Conservation (phyloP, 306 rosid species). For the Sicyos edulis region DNA sequence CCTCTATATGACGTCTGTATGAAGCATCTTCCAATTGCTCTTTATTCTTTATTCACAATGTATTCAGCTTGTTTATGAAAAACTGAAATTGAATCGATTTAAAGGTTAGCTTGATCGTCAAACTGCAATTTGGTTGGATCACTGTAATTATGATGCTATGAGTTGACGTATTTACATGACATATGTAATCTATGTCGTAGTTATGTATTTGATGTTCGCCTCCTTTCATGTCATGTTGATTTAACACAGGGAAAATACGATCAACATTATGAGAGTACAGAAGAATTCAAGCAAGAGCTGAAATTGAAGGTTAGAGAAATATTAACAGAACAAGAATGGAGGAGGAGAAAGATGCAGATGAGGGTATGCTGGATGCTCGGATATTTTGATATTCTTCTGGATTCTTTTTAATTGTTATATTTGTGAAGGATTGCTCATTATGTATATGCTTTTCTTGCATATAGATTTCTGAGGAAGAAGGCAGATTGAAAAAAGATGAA, state of each 20-base stretch:
- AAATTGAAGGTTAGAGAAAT: conserved; percentile 86
- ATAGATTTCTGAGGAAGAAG: conserved; percentile 98
- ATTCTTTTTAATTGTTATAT: background rate
- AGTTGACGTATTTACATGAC: background rate
- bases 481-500: conserved; percentile 90
- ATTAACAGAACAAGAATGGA: conserved; percentile 96
- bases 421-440: background rate
- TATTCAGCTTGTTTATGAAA: background rate
- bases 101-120: background rate
- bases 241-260: conserved; percentile 81
- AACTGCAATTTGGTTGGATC: background rate
- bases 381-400: conserved; percentile 7
- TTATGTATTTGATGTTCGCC: conserved; percentile 17
- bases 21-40: conserved; percentile 2
- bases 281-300: conserved; percentile 81
- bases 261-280: conserved; percentile 67
- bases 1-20: background rate
- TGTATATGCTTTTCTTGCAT: conserved; percentile 24
- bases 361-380: conserved; percentile 49
- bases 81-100: background rate
- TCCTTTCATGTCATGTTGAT: conserved; percentile 18
- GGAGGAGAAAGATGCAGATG: conserved; percentile 98
- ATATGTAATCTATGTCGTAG: background rate
- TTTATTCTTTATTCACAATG: background rate
- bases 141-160: background rate